Evolutionary conservation across 345 rosid genomes (phyloP).

Genomic region (Jatropha curcas): DNA sequence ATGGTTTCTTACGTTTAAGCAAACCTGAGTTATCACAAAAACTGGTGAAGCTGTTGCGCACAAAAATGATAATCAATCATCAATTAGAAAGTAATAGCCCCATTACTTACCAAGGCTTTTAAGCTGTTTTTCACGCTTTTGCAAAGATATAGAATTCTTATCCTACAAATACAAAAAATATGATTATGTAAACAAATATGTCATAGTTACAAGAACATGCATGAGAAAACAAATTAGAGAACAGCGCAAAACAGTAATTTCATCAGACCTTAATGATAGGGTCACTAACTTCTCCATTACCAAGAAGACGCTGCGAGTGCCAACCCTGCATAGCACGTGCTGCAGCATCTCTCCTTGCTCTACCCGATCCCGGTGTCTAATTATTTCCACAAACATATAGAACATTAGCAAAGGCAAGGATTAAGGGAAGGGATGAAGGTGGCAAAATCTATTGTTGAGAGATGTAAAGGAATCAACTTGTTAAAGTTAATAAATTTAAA

Average conservation of each 20-base stretch:
- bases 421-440: neutral
- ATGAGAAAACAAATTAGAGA: neutral
- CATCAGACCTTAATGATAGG: conserved; percentile 54
- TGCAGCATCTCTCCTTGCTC: conserved; percentile 71
- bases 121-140: conserved; percentile 61
- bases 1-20: conserved; percentile 76
- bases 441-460: neutral
- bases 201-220: neutral
- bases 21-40: conserved; percentile 43
- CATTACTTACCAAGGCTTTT: conserved; percentile 53
- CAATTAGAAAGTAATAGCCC: neutral
- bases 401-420: conserved; percentile 11
- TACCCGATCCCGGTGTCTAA: conserved; percentile 54
- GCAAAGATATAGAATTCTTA: conserved; percentile 40
- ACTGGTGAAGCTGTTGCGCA: neutral
- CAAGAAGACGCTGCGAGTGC: conserved; percentile 61
- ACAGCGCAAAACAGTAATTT: neutral
- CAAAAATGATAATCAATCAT: conserved; percentile 7
- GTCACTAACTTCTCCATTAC: conserved; percentile 58
- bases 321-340: conserved; percentile 87
- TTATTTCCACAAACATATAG: conserved; percentile 22
- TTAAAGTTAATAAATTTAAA: neutral
- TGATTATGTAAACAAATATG: neutral
- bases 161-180: conserved; percentile 39
- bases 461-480: neutral